A percentile compares a stretch with the other conserved stretches of the same genome.
Evolutionary conservation across 257 asterid species (phyloP).

Genomic region (Penstemon davidsonii): DNA sequence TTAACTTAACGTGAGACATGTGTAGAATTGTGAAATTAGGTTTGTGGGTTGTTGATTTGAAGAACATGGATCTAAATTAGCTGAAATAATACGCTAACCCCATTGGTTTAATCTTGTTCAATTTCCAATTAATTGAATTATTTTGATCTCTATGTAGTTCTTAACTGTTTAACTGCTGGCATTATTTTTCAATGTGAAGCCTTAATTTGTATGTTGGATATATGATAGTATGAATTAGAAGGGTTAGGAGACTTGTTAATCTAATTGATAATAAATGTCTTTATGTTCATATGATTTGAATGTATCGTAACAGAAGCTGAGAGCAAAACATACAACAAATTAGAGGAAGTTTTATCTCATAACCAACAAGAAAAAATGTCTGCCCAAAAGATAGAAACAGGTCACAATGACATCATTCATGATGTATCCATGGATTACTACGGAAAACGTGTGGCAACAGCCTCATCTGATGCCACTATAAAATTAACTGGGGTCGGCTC

Average conservation of each 20-base stretch:
- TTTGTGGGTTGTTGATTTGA: background rate
- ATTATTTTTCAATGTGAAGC: background rate
- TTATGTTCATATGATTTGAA: conserved; percentile 4
- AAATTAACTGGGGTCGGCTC: conserved; percentile 50
- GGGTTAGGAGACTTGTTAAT: background rate
- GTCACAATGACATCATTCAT: conserved; percentile 58
- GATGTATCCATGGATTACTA: conserved; percentile 67
- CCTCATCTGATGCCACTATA: conserved; percentile 60
- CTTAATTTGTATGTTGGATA: background rate
- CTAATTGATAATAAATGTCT: background rate
- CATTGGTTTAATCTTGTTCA: background rate
- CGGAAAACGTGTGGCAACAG: conserved; percentile 65
- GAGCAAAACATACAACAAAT: background rate
- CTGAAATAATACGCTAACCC: background rate
- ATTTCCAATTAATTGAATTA: background rate
- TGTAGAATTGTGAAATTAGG: conserved; percentile 3
- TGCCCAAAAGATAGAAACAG: conserved; percentile 67
- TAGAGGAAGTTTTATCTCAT: conserved; percentile 1
- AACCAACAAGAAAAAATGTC: conserved; percentile 44
- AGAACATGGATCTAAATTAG: background rate
- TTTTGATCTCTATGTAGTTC: background rate
- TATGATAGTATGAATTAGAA: background rate
- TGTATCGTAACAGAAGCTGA: conserved; percentile 6
- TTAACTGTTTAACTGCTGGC: background rate
- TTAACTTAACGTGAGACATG: background rate